A percentile compares a stretch with the other conserved stretches of the same genome.
These are phyloP conservation scores for Trichosporon faecale DNA, from an alignment of 1,284 basidiomycete species.

Conservation along the genomic window DNA sequence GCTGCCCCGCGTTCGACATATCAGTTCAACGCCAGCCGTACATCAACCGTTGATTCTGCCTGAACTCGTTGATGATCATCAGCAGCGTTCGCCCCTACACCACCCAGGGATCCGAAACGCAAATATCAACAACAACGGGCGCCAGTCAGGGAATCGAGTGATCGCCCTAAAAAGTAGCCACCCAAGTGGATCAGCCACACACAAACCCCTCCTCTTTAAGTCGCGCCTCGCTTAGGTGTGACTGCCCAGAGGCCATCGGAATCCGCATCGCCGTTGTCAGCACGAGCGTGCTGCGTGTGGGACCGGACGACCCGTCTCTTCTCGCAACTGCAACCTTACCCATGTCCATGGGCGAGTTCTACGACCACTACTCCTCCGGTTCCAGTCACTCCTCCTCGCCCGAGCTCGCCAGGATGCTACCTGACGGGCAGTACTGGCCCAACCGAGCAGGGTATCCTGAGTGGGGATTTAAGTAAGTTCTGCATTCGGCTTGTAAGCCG, in stretches of 20 bases:
- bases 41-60: background rate
- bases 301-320: background rate
- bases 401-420: background rate
- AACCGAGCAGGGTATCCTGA: background rate
- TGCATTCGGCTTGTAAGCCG: background rate
- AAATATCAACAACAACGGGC: constrained; percentile 5
- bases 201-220: background rate
- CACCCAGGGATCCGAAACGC: background rate
- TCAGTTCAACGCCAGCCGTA: background rate
- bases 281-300: background rate
- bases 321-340: background rate
- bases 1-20: background rate
- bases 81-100: background rate
- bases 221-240: background rate
- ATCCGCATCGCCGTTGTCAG: background rate
- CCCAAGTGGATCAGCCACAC: background rate
- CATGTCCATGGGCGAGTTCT: background rate
- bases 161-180: constrained; percentile 6
- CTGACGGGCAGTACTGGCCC: constrained; percentile 1
- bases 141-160: background rate
- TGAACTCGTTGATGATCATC: background rate
- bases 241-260: background rate
- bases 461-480: background rate
- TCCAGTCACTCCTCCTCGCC: background rate
- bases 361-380: background rate